These are phyloP conservation scores for Lecanicillium sp. DNA, from an alignment of 2,329 filamentous ascomycete genomes.

Conservation along the genomic window DNA sequence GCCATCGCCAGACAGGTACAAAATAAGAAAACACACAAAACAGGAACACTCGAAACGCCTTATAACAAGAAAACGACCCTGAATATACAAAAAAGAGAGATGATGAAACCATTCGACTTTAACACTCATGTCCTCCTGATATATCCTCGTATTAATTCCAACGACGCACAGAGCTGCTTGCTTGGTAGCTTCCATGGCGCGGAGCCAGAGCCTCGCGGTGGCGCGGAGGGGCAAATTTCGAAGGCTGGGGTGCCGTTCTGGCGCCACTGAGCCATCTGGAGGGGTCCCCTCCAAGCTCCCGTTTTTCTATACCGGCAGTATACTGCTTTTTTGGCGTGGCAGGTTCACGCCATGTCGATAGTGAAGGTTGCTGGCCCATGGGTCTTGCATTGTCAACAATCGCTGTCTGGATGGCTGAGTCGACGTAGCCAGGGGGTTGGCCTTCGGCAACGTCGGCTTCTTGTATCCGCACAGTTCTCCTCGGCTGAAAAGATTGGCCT, in stretches of 20 bases:
- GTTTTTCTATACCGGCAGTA: neutral
- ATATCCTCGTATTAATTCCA: too few relatives aligned
- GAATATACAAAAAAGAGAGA: too few relatives aligned
- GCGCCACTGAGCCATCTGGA: neutral
- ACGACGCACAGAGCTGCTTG: neutral
- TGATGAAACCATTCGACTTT: too few relatives aligned
- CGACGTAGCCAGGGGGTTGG: neutral
- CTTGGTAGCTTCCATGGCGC: neutral
- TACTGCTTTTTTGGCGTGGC: slow-evolving; percentile 5
- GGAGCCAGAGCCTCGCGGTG: neutral
- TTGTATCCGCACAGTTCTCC: neutral
- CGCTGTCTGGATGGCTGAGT: neutral
- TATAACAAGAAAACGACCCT: too few relatives aligned
- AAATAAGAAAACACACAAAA: too few relatives aligned
- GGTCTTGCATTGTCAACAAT: neutral
- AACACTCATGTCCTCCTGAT: too few relatives aligned
- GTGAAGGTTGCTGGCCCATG: neutral
- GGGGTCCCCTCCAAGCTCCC: neutral
- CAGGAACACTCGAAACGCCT: too few relatives aligned
- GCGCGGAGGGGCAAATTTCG: neutral
- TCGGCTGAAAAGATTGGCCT: neutral
- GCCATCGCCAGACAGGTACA: too few relatives aligned
- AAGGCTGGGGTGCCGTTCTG: neutral
- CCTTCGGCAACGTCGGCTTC: neutral
- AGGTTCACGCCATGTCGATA: neutral